Evolutionary conservation across 2,329 filamentous ascomycete genomes (phyloP).

Genomic region (Penicillium sp.): DNA sequence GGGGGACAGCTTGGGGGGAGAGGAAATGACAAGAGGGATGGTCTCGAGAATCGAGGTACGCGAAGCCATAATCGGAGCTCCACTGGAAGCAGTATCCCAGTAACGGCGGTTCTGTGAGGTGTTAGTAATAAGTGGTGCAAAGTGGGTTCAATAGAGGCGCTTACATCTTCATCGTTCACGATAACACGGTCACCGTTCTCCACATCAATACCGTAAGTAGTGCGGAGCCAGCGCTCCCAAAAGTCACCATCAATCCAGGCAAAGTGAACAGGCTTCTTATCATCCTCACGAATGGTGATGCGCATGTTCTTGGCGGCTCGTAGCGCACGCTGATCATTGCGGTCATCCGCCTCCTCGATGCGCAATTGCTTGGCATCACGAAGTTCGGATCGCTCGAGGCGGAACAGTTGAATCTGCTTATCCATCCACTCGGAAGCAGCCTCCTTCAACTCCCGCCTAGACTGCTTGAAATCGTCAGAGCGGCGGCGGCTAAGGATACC

Average conservation of each 20-base stretch:
- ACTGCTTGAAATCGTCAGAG: conserved; percentile 72
- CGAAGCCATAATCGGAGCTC: conserved; percentile 84
- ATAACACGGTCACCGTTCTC: conserved; percentile 85
- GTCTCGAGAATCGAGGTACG: conserved; percentile 91
- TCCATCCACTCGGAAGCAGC: conserved; percentile 98
- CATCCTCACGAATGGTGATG: conserved; percentile 85
- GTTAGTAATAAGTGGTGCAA: background rate
- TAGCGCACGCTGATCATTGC: conserved; percentile 83
- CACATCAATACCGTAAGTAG: conserved; percentile 91
- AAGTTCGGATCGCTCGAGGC: conserved; percentile 88
- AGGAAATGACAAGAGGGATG: conserved; percentile 52
- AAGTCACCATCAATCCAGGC: conserved; percentile 97
- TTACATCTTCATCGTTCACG: conserved; percentile 95
- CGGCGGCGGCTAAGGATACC: conserved; percentile 81
- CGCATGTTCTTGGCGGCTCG: conserved; percentile 85
- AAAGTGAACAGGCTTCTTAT: conserved; percentile 87
- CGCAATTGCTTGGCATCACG: conserved; percentile 92
- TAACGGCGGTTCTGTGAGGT: conserved; percentile 75
- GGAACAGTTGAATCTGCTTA: conserved; percentile 87
- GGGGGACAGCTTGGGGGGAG: conserved; percentile 49
- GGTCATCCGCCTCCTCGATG: conserved; percentile 94
- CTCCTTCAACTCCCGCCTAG: conserved; percentile 89
- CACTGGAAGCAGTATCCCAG: conserved; percentile 89
- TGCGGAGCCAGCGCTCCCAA: conserved; percentile 95
- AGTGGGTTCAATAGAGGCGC: conserved; percentile 40